Evolutionary conservation across 768 basidiomycete species (phyloP), one percentile per base, ranked within the genome.

Genomic region (Amanita polypyramis): DNA sequence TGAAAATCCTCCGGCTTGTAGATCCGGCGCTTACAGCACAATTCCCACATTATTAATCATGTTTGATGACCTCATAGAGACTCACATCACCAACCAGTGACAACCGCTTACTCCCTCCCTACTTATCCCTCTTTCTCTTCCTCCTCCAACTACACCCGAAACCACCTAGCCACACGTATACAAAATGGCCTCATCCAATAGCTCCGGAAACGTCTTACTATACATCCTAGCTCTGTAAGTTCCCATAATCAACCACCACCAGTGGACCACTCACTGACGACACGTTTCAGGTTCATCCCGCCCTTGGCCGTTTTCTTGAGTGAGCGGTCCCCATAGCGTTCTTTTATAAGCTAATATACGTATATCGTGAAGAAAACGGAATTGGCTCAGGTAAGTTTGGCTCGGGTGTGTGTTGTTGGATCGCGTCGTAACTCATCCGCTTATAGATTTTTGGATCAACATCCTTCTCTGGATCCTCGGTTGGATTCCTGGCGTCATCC

Each of bases 401-500:
- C 25, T 36, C 17, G 17, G 17, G 2, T 14, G 5, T 14, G 14
- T 33, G 23, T 15, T 10, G 32, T 34, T 25, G 10, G 11, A 25
- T 19, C 23, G 7, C 11, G 29, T 37, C n/a, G n/a, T n/a, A n/a
- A n/a, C n/a, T n/a, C n/a, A 35, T 14, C 25, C 10, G n/a, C 14
- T 30, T 23, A 3, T 37, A 44, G 41, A 43, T 29, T 50, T 50
- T 30, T 50, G 49, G 49, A 50, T 50, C 14, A 50, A 50, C 30
- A 50, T 50, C 32, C 35, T 43, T 21, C 41, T 50, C 19, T 50
- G 41, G 49, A 50, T 69, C 19, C 54, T 72, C 14, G 68, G 67
- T 27, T 73, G 69, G 70, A 65, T 73, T 43, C 70, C 72, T n/a
- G 70, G 69, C 30, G 60, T 70, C 8, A 56, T 73, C 32, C 70